Conservation (phyloP, 2,329 filamentous ascomycete species). For the Fusarium secorum region DNA sequence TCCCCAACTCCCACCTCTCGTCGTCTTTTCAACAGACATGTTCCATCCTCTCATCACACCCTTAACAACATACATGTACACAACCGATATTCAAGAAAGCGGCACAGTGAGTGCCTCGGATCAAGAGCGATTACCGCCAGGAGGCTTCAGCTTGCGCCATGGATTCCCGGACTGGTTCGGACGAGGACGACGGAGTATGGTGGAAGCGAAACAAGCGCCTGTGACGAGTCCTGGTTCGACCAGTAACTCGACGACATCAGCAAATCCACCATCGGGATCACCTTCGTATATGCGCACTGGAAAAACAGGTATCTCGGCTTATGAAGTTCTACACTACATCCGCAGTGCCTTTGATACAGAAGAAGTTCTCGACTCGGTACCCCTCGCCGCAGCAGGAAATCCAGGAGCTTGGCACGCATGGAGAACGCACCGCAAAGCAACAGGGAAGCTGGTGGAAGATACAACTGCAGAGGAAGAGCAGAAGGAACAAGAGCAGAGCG, state of each 20-base stretch:
- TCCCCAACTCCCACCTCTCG: constrained; percentile 78
- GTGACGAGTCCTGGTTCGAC: constrained; percentile 33
- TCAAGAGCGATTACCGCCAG: constrained; percentile 82
- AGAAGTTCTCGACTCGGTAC: constrained; percentile 77
- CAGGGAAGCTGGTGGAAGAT: constrained; percentile 41
- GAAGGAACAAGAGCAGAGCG: neutral
- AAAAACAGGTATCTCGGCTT: constrained; percentile 60
- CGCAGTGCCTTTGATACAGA: constrained; percentile 83
- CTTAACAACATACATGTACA: constrained; percentile 93
- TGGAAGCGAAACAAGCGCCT: constrained; percentile 52
- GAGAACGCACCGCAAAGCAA: constrained; percentile 69
- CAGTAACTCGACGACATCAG: constrained; percentile 44
- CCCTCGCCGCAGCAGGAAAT: constrained; percentile 85
- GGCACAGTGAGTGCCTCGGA: constrained; percentile 86
- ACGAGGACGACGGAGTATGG: constrained; percentile 56
- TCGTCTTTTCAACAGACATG: constrained; percentile 90
- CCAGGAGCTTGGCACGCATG: constrained; percentile 94
- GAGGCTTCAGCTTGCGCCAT: constrained; percentile 88
- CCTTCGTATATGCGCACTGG: constrained; percentile 53
- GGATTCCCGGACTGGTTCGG: constrained; percentile 92
- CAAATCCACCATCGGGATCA: constrained; percentile 38
- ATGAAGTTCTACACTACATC: constrained; percentile 81
- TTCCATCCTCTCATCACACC: constrained; percentile 95
- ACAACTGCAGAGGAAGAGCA: neutral
- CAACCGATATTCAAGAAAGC: constrained; percentile 76